Base-by-base conservation (phyloP, 2,329 filamentous ascomycete genomes). In the Conoideocrella luteorostrata region DNA sequence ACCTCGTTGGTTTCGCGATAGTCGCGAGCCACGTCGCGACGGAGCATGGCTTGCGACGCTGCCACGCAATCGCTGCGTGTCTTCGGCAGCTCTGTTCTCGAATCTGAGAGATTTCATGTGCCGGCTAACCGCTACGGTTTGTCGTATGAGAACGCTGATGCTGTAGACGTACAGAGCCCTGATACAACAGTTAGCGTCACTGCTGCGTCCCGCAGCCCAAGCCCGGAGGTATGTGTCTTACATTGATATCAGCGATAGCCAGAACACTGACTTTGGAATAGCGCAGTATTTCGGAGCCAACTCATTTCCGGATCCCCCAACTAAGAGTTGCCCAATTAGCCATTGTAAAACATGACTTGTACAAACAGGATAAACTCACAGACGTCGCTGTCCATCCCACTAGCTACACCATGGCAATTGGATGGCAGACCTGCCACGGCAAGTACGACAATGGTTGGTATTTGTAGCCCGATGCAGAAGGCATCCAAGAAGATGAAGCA, bases 401-500 rank as follows among this genome's bases (percentile, higher is more conserved):
- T 33, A 10, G 39, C 29, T n/a, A 34, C 13, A 10, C 39, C 39
- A 15, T 34, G 28, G 39, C 39, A 41, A 17, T 32, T 33, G 7
- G 11, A 9, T 1, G 39, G 39, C 10, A 41, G 20, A 13, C 39
- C 39, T 12, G 39, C 39, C 1, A 24, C 12, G 12, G 28, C 28
- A 20, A 41, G 39, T 26, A 41, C 39, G 13, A 29, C 26, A 9
- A 41, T 21, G 18, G 22, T 4, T 17, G 39, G 39, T 15, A 41
- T n/a, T 15, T 41, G 29, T 17, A 41, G 28, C 10, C 18, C 18
- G 10, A 33, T n/a, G 39, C 39, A 41, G 28, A 33, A 7, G 12
- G 23, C 7, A 20, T 41, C 39, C 12, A 41, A 33, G 39, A 41
- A 23, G 39, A 41, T 24, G 39, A 41, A 41, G 26, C 22, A 15